Conservation (phyloP, 441 rosid genomes). For the Metrosideros polymorpha region DNA sequence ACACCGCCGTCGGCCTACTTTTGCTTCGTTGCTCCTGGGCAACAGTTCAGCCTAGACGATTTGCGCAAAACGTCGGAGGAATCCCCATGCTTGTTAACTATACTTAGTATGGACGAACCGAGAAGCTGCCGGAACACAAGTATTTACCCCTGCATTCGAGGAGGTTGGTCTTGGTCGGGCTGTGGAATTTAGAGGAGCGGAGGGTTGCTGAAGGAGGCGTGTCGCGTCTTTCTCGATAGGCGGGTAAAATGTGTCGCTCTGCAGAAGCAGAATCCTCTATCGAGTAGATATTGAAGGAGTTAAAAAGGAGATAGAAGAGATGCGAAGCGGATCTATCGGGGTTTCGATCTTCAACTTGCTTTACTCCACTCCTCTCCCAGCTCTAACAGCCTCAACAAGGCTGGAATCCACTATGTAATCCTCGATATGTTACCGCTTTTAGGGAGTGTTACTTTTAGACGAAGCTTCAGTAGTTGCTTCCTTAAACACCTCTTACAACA, state of each 20-base stretch:
- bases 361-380: background rate
- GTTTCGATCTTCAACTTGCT: background rate
- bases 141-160: background rate
- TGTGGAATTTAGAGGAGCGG: background rate
- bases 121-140: background rate
- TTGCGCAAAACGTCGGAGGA: background rate
- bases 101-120: background rate
- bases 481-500: too few species aligned
- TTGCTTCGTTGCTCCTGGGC: background rate
- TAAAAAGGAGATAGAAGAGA: background rate
- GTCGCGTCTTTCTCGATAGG: too few species aligned
- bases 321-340: rapidly evolving
- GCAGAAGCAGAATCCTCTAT: background rate
- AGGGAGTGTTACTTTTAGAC: too few species aligned
- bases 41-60: background rate
- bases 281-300: background rate
- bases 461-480: too few species aligned
- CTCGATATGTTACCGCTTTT: too few species aligned
- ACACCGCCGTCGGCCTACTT: background rate
- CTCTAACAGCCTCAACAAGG: rapidly evolving
- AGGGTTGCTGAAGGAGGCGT: too few species aligned
- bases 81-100: background rate
- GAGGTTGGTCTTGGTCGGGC: background rate
- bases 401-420: background rate
- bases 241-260: too few species aligned